phyloP scores from a whole-genome alignment of 2,329 filamentous ascomycete genomes.

The Fusarium subglutinans region DNA sequence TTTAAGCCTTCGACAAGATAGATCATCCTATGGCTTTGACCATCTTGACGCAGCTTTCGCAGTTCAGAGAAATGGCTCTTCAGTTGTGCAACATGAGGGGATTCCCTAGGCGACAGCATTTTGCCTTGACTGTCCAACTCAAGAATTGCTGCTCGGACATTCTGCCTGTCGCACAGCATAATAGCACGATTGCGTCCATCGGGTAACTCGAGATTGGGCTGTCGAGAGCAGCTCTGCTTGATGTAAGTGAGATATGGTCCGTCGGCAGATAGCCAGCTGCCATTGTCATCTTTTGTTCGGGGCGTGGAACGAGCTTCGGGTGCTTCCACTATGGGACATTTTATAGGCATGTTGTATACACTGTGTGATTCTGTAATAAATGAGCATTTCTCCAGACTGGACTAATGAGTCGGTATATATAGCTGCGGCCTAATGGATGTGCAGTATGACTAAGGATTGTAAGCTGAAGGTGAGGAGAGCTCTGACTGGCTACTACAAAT shows the following conservation, averaged over 20 bases:
- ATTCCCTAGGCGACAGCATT: background rate
- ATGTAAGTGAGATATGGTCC: background rate
- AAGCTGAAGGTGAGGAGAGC: background rate
- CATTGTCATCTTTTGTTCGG: background rate
- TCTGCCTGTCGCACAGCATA: background rate
- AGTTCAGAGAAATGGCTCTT: background rate
- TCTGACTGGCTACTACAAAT: background rate
- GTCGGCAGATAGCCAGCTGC: background rate
- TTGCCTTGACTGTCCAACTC: background rate
- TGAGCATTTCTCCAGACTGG: background rate
- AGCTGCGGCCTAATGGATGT: background rate
- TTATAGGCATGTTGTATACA: background rate
- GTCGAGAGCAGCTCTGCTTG: background rate
- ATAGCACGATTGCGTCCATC: slow-evolving; percentile 3
- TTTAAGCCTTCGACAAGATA: slow-evolving; percentile 2
- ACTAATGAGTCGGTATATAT: background rate
- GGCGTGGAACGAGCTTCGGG: background rate
- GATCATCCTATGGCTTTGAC: background rate
- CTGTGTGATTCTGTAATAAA: background rate
- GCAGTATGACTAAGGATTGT: background rate
- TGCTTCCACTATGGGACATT: background rate
- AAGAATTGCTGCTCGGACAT: background rate
- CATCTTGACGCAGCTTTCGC: background rate
- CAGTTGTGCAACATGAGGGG: background rate
- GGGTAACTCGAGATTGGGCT: background rate